phyloP scores from a whole-genome alignment of 768 basidiomycete species.

The Kwoniella sp. region DNA sequence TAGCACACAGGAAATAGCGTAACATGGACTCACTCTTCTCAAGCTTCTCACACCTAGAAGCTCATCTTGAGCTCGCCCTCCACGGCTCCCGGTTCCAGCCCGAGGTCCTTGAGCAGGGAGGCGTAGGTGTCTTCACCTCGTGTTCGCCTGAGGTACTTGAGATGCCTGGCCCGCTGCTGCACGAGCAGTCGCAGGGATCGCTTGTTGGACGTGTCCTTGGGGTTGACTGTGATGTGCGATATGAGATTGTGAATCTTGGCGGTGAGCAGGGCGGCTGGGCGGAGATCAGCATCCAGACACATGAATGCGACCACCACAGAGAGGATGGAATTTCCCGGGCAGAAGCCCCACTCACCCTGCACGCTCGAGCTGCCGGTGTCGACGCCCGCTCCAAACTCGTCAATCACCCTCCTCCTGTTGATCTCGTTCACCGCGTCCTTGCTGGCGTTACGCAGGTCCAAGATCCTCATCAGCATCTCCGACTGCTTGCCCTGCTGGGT shows the following conservation, averaged over 20 bases:
- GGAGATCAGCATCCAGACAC: too few relatives aligned
- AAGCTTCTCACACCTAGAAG: not conserved
- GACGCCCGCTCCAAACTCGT: conserved; percentile 64
- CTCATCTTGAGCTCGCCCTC: conserved; percentile 79
- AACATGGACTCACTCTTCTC: not conserved
- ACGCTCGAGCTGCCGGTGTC: conserved; percentile 84
- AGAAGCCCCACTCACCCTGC: conserved; percentile 62
- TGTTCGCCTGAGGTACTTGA: conserved; percentile 61
- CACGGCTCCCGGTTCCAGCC: conserved; percentile 70
- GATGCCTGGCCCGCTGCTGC: conserved; percentile 74
- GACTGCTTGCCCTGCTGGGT: conserved; percentile 37
- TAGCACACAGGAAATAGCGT: not conserved
- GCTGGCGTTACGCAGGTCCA: conserved; percentile 84
- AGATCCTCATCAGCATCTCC: conserved; percentile 60
- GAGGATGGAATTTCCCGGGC: too few relatives aligned
- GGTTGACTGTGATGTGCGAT: conserved; percentile 61
- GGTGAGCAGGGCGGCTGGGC: conserved; percentile 76
- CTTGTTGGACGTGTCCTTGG: conserved; percentile 70
- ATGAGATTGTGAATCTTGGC: conserved; percentile 77
- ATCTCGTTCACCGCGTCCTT: conserved; percentile 80
- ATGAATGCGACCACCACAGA: not conserved
- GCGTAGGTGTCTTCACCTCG: conserved; percentile 57
- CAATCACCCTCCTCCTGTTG: conserved; percentile 73
- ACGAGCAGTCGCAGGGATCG: conserved; percentile 71
- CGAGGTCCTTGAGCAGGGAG: conserved; percentile 64